phyloP scores from a whole-genome alignment of 179 eudicot species.

The Drosera spatulata region DNA sequence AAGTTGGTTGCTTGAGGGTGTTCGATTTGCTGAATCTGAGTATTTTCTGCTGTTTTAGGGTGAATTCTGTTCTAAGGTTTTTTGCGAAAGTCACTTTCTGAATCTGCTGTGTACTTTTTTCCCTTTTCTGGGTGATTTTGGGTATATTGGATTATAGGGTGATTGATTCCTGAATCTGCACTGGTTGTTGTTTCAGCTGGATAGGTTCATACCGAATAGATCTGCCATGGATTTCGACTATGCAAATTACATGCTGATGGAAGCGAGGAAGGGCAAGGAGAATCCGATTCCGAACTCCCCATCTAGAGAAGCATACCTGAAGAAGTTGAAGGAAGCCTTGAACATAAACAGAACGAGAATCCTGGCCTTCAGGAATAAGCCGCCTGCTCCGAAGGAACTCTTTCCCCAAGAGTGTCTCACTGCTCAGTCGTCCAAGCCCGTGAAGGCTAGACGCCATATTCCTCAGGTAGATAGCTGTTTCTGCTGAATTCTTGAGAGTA shows the following conservation, averaged over 20 bases:
- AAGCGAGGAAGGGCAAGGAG: conserved; percentile 62
- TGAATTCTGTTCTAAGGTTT: too few species aligned
- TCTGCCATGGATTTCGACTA: conserved; percentile 86
- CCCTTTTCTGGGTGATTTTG: neutral
- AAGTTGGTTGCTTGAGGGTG: neutral
- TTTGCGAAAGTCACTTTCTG: too few species aligned
- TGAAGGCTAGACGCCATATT: conserved; percentile 52
- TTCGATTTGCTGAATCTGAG: too few species aligned
- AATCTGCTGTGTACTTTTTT: neutral
- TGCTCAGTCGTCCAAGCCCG: conserved; percentile 40
- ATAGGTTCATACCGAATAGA: conserved; percentile 78
- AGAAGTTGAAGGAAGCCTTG: conserved; percentile 60
- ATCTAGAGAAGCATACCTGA: conserved; percentile 67
- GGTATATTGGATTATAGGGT: neutral
- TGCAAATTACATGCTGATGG: conserved; percentile 75
- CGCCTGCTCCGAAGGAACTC: conserved; percentile 46
- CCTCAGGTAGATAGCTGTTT: conserved; percentile 39
- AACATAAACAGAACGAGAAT: conserved; percentile 80
- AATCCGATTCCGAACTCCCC: conserved; percentile 61
- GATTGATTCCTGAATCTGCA: neutral
- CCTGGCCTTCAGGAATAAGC: conserved; percentile 82
- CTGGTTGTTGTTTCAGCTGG: conserved; percentile 39
- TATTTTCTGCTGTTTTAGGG: too few species aligned
- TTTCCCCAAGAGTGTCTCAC: conserved; percentile 26
- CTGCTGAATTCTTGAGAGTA: neutral